Percentiles rank a stretch among this genome's conserved stretches.
These are phyloP conservation scores for Lasiodiplodia theobromae DNA, from an alignment of 2,329 filamentous ascomycete genomes.

Conservation along the genomic window DNA sequence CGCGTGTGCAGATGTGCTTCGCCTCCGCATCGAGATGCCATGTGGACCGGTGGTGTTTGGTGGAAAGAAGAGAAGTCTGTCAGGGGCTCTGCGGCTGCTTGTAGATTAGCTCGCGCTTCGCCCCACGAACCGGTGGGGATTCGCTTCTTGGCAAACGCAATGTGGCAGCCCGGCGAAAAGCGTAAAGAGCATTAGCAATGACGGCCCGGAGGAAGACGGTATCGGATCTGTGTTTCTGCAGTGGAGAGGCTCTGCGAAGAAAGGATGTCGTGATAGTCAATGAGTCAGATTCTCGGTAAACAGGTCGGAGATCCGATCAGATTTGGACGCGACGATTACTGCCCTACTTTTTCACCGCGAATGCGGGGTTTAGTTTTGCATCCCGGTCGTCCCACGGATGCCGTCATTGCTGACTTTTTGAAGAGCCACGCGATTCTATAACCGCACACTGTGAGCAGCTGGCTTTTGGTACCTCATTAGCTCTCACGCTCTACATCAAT, in stretches of 20 bases:
- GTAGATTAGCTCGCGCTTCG: background rate
- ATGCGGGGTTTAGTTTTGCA: constrained; percentile 13
- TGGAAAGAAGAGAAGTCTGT: background rate
- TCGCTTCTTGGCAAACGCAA: constrained; percentile 2
- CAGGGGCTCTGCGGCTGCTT: constrained; percentile 15
- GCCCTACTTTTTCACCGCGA: background rate
- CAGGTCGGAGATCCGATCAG: constrained; percentile 6
- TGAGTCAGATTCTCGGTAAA: constrained; percentile 6
- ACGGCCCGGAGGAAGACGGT: background rate
- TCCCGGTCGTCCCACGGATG: background rate
- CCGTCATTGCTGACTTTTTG: constrained; percentile 4
- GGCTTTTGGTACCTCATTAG: background rate
- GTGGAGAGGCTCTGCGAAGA: background rate
- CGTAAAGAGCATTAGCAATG: constrained; percentile 14
- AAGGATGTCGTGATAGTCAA: background rate
- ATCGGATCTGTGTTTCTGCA: background rate
- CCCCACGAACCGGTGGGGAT: background rate
- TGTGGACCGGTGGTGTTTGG: background rate
- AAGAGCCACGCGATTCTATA: background rate
- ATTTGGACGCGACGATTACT: background rate
- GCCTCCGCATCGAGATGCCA: background rate
- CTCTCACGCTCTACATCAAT: background rate
- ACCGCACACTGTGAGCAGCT: background rate
- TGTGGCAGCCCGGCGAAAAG: background rate
- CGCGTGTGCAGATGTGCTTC: background rate